phyloP scores from a whole-genome alignment of 192 early-diverging fungal genomes.

The Coemansia sp. region DNA sequence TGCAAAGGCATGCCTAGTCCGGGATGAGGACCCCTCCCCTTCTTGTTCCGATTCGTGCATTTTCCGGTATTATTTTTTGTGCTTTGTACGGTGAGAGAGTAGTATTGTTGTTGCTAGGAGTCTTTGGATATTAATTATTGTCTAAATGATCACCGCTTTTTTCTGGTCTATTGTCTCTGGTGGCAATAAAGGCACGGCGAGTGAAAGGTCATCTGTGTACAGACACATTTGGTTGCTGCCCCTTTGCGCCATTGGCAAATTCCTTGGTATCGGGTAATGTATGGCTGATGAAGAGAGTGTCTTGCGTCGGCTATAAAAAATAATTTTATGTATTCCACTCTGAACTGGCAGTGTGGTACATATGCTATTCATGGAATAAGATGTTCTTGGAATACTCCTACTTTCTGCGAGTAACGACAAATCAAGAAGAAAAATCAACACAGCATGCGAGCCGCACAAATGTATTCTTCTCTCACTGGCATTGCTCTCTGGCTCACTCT shows the following conservation, averaged over 20 bases:
- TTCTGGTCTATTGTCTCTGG: background rate
- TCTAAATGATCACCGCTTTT: background rate
- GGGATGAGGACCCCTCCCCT: slow-evolving; percentile 11
- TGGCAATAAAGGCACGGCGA: background rate
- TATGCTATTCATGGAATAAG: background rate
- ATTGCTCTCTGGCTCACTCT: background rate
- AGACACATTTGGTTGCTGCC: background rate
- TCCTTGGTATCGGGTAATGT: background rate
- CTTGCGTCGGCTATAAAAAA: slow-evolving; percentile 3
- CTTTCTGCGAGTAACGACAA: background rate
- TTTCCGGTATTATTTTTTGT: background rate
- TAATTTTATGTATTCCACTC: background rate
- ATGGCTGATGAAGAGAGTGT: background rate
- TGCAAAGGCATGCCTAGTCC: slow-evolving; percentile 6
- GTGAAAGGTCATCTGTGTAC: background rate
- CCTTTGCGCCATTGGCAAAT: background rate
- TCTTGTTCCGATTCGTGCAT: slow-evolving; percentile 8
- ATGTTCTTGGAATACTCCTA: background rate
- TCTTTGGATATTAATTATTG: background rate
- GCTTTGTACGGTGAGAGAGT: background rate
- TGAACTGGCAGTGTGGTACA: background rate
- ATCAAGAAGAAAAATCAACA: background rate
- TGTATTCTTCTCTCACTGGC: background rate
- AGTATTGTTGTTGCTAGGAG: background rate
- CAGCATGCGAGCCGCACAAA: background rate